Evolutionary conservation across 2,329 filamentous ascomycete species (phyloP), one percentile per base, ranked within the genome.

Genomic region (Penicillium polonicum): DNA sequence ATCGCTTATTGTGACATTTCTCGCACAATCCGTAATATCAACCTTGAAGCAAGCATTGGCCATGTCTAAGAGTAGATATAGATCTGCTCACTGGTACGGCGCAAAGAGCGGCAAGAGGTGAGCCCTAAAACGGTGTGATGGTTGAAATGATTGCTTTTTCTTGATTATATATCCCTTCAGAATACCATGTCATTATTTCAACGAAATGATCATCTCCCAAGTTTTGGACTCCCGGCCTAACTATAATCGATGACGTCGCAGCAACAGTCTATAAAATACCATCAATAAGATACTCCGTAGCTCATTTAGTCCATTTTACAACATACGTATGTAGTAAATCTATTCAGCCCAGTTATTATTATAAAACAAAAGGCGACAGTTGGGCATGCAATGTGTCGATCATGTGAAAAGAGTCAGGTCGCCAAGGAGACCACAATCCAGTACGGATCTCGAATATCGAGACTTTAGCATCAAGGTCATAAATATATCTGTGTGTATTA

Each of bases 361-460:
- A 1, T 17, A 27, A 27, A 33, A n/a, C 4, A 36, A 55, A 10
- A 31, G 7, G n/a, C 45, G 55, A 53, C 44, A 58, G 63, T 66
- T 64, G 64, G 61, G 61, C 61, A 66, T 63, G 55, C 59, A 65
- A 65, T 61, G 57, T 48, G 62, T 63, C 57, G 58, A 63, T 63
- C 57, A 43, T 49, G 52, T 25, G 17, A 42, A 45, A 42, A 52
- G 21, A 55, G 29, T 55, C 38, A 48, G 29, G 59, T 62, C 61
- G 60, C 59, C 60, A 55, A 59, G 61, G 59, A 52, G 63, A 65
- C 61, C 55, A 64, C 50, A 55, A 64, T 61, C 56, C 48, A 50
- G n/a, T 27, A 21, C 17, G 7, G 21, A 44, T 44, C 8, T 21
- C 13, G 3, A 27, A 44, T 38, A n/a, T 21, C 10, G 12, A 45